A percentile compares a stretch with the other conserved stretches of the same genome.
These are phyloP conservation scores for Angophora floribunda DNA, from an alignment of 345 rosid species.

Conservation along the genomic window DNA sequence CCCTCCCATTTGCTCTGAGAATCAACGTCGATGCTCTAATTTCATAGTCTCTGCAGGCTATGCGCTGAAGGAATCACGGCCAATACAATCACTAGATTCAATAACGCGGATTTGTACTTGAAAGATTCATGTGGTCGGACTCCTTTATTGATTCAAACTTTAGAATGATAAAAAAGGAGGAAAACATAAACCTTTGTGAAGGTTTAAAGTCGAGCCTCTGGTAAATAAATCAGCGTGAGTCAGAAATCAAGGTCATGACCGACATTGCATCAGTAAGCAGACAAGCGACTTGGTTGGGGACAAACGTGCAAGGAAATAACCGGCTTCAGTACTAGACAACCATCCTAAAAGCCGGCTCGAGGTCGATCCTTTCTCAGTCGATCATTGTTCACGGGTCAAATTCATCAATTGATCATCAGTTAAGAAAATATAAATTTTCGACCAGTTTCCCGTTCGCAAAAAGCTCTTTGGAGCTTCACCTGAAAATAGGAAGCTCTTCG, in stretches of 20 bases:
- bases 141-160: background rate
- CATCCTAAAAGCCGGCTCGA: background rate
- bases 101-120: background rate
- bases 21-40: background rate
- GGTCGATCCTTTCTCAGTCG: background rate
- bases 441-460: background rate
- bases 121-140: background rate
- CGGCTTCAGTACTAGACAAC: background rate
- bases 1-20: background rate
- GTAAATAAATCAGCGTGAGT: background rate
- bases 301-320: background rate
- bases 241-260: background rate
- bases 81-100: background rate
- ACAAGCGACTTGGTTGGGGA: background rate
- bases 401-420: background rate
- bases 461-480: background rate
- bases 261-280: background rate
- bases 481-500: background rate
- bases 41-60: background rate
- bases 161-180: background rate
- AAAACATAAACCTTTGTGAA: background rate
- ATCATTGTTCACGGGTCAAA: background rate
- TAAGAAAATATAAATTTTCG: background rate
- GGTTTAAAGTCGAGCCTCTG: background rate
- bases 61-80: background rate